These are phyloP conservation scores for Williopsis jadinii DNA, from an alignment of 1,139 yeast genomes.

Conservation along the genomic window DNA sequence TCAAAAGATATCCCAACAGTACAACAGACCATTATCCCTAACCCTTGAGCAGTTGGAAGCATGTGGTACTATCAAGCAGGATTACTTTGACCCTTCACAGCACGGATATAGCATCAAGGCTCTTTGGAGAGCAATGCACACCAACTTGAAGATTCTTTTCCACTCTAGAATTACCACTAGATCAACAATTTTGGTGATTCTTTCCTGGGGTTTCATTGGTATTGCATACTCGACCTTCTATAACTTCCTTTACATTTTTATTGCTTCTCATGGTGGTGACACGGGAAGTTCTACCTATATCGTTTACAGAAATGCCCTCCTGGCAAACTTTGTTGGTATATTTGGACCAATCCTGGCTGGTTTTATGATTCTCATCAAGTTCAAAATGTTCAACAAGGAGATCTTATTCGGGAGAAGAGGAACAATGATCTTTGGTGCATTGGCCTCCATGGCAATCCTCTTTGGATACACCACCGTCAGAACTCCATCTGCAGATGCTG, in stretches of 20 bases:
- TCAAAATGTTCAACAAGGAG: constrained; percentile 24
- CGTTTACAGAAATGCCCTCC: constrained; percentile 47
- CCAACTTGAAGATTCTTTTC: constrained; percentile 29
- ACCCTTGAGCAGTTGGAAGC: constrained; percentile 38
- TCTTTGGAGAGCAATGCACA: constrained; percentile 12
- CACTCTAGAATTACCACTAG: constrained; percentile 26
- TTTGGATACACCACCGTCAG: constrained; percentile 52
- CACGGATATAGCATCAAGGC: constrained; percentile 16
- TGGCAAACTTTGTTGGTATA: constrained; percentile 43
- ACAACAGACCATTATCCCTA: constrained; percentile 36
- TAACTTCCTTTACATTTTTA: constrained; percentile 36
- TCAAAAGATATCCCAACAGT: constrained; percentile 34
- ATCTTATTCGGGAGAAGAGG: constrained; percentile 44
- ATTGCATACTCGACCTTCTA: constrained; percentile 36
- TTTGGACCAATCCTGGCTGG: constrained; percentile 56
- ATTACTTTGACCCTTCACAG: constrained; percentile 11
- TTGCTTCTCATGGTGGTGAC: constrained; percentile 35
- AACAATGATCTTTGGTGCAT: constrained; percentile 46
- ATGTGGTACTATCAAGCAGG: constrained; percentile 33
- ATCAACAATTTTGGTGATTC: constrained; percentile 29
- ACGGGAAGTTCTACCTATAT: constrained; percentile 26
- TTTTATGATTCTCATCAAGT: constrained; percentile 28
- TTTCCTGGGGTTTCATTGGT: constrained; percentile 39
- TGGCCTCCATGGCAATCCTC: constrained; percentile 45
- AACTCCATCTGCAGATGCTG: constrained; percentile 44